Evolutionary conservation across 768 basidiomycete genomes (phyloP), one percentile per base, ranked within the genome.

Genomic region (Russula sp.): DNA sequence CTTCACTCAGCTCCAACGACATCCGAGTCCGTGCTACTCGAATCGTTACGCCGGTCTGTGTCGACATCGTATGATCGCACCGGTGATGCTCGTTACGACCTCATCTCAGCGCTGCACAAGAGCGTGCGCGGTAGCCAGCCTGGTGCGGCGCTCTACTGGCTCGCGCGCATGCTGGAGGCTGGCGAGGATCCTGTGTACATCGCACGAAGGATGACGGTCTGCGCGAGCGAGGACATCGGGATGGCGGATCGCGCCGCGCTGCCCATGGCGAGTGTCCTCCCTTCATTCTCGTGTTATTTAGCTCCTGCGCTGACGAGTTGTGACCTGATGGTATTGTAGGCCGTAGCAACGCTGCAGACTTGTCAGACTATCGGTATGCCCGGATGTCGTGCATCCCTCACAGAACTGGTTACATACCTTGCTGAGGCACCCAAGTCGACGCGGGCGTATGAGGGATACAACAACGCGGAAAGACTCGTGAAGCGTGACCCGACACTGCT

Each of bases 191-290:
- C 92, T 4, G 69, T 91, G 53, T 94, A 83, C 69, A 81, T 92
- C 63, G 87, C 85, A 7, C 79, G 90, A 40, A 79, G 90, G 59
- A 82, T 91, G 78, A 79, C 89, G 5, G 88, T 92, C 8, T 85
- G 89, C 68, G 91, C 92, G 2, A 90, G 89, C 67, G 92, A 94
- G 73, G 92, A 94, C 71, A 83, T 94, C 46, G 92, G 92, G 0
- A 76, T 92, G 8, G 91, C 90, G 30, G 89, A 94, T 73, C 80
- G 79, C 46, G 81, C 85, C n/a, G 90, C 89, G 0, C 78, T 94
- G 11, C 88, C 89, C 10, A 75, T 92, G 67, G 90, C 87, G 63
- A 62, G 83, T 74, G n/a, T 11, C 26, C 26, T 50, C 9, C 28
- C 30, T 50, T 51, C n/a, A 22, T 40, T n/a, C 0, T 42, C 13